These are phyloP conservation scores for Alternaria tenuissima DNA, from an alignment of 2,329 filamentous ascomycete genomes.

Conservation along the genomic window DNA sequence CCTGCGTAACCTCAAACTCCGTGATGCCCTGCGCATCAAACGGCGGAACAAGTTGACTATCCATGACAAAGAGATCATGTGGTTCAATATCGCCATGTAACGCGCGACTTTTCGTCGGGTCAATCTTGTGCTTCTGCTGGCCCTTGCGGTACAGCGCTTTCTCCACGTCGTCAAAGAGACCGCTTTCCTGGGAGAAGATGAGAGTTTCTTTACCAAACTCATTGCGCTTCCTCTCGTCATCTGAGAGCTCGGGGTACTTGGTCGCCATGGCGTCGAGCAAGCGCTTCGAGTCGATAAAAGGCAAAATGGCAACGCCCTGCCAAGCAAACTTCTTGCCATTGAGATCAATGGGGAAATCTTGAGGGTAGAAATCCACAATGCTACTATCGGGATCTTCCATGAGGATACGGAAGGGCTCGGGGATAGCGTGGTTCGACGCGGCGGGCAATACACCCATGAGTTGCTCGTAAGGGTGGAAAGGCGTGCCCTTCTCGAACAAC, in stretches of 20 bases:
- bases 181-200: constrained; percentile 82
- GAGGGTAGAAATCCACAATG: constrained; percentile 97
- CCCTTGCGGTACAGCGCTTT: constrained; percentile 90
- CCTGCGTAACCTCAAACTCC: constrained; percentile 43
- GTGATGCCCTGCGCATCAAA: constrained; percentile 65
- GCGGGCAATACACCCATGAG: constrained; percentile 97
- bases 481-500: constrained; percentile 81
- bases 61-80: constrained; percentile 83
- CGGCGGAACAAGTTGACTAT: constrained; percentile 80
- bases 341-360: constrained; percentile 89
- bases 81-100: constrained; percentile 83
- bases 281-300: constrained; percentile 93
- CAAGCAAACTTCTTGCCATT: constrained; percentile 99
- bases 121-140: constrained; percentile 69
- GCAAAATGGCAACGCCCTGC: constrained; percentile 92
- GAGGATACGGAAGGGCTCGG: constrained; percentile 84
- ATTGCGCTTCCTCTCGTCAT: constrained; percentile 82
- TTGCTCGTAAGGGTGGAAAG: constrained; percentile 94
- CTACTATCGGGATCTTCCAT: constrained; percentile 90
- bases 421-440: constrained; percentile 89
- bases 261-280: constrained; percentile 82
- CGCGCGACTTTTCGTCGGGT: constrained; percentile 77
- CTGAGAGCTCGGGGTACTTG: constrained; percentile 80
- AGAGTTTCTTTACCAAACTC: constrained; percentile 80
- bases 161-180: constrained; percentile 85